A percentile compares a stretch with the other conserved stretches of the same genome.
Conservation (phyloP, 2,329 filamentous ascomycete genomes). For the Cladophialophora yegresii region DNA sequence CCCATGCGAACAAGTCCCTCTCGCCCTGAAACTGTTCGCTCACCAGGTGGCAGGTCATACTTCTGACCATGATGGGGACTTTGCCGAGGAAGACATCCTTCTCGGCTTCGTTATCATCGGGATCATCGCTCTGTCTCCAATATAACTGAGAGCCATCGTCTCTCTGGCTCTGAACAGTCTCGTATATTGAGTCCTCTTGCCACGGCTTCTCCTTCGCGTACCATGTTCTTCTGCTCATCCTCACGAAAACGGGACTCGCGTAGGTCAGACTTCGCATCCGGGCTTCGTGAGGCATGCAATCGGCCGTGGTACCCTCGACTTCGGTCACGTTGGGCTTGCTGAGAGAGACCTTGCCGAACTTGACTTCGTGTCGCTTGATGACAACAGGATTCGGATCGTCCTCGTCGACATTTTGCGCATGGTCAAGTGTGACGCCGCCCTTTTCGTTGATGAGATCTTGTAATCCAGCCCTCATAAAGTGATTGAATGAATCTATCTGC, state of each 20-base stretch:
- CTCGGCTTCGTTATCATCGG: slow-evolving; percentile 58
- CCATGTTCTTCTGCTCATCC: slow-evolving; percentile 81
- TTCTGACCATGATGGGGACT: slow-evolving; percentile 97
- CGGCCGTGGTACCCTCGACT: slow-evolving; percentile 82
- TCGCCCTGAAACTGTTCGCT: slow-evolving; percentile 56
- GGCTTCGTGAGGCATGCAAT: slow-evolving; percentile 90
- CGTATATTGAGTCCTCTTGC: slow-evolving; percentile 61
- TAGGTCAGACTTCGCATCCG: slow-evolving; percentile 95
- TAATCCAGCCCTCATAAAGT: slow-evolving; percentile 91
- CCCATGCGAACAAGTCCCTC: slow-evolving; percentile 82
- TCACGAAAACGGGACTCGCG: slow-evolving; percentile 84
- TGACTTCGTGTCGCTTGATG: slow-evolving; percentile 90
- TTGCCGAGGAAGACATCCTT: slow-evolving; percentile 88
- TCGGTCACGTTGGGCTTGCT: slow-evolving; percentile 90
- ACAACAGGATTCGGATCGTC: slow-evolving; percentile 75
- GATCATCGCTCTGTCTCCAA: slow-evolving; percentile 43
- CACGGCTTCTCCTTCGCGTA: slow-evolving; percentile 76
- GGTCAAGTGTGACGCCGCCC: slow-evolving; percentile 86
- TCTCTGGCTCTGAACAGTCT: slow-evolving; percentile 49
- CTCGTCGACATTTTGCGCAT: slow-evolving; percentile 75
- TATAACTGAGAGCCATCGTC: slow-evolving; percentile 41
- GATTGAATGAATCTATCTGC: slow-evolving; percentile 97
- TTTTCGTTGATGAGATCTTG: slow-evolving; percentile 94
- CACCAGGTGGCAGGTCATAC: slow-evolving; percentile 81
- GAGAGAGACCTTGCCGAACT: slow-evolving; percentile 86